A percentile compares a stretch with the other conserved stretches of the same genome.
Conservation (phyloP, 73 alveolate genomes). For the Paramecium sexaurelia region DNA sequence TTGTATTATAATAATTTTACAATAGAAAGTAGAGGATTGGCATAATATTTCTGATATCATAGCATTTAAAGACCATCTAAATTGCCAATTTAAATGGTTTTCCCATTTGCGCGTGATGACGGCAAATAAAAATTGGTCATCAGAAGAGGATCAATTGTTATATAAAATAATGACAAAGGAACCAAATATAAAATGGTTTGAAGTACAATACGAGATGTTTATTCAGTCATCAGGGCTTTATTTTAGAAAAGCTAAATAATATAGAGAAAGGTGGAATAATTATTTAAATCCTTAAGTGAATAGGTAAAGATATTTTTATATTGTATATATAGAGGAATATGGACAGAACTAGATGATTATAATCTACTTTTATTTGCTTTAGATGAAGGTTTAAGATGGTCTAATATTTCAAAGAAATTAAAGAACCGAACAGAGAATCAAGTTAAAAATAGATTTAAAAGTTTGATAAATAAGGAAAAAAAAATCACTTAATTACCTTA, state of each 20-base stretch:
- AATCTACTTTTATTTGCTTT: not conserved
- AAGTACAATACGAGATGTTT: conserved; percentile 34
- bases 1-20: not conserved
- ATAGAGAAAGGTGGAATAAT: conserved; percentile 54
- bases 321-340: conserved; percentile 41
- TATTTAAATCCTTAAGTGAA: conserved; percentile 45
- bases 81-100: conserved; percentile 52
- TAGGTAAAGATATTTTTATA: not conserved
- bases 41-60: not conserved
- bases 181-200: conserved; percentile 30
- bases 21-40: conserved; percentile 19
- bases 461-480: conserved; percentile 64
- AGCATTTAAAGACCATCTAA: not conserved
- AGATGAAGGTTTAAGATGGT: conserved; percentile 53
- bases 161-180: conserved; percentile 10
- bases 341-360: conserved; percentile 45
- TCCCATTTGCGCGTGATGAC: not conserved
- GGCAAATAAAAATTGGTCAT: not conserved
- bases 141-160: conserved; percentile 40
- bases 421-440: conserved; percentile 68
- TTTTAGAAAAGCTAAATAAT: conserved; percentile 37
- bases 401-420: conserved; percentile 60
- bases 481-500: not conserved
- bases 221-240: not conserved
- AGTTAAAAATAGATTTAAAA: conserved; percentile 64